Conservation (phyloP, 2,329 filamentous ascomycete species). For the Magnaporthales sp. region DNA sequence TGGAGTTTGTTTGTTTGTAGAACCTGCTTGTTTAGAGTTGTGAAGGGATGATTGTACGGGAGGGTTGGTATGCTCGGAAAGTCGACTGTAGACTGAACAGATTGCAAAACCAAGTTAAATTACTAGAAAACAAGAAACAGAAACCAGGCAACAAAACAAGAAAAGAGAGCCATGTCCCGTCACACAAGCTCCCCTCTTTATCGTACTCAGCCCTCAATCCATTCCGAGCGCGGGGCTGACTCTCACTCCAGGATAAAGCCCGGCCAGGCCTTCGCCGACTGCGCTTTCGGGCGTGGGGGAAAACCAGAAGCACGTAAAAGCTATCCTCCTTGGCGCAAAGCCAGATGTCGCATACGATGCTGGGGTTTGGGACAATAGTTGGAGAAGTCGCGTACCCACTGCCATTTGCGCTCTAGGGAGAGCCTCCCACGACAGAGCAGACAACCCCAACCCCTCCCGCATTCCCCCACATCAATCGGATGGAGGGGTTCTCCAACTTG, state of each 20-base stretch:
- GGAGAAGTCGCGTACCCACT: neutral
- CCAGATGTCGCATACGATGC: neutral
- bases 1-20: constrained; percentile 8
- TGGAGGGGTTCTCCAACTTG: neutral
- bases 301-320: neutral
- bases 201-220: neutral
- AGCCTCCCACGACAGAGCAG: neutral
- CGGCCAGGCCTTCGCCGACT: neutral
- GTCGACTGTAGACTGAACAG: neutral
- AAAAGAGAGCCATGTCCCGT: neutral
- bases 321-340: neutral
- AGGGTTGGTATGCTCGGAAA: too few species aligned
- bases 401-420: neutral
- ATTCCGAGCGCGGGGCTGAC: neutral
- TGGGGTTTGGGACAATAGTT: neutral
- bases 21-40: neutral
- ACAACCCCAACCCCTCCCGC: neutral
- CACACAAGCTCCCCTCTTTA: neutral
- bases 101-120: neutral
- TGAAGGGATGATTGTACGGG: neutral
- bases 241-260: neutral
- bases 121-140: neutral
- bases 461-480: neutral
- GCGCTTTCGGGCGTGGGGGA: neutral
- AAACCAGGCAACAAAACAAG: neutral